Evolutionary conservation across 148 eudicot species (phyloP), one percentile per base, ranked within the genome.

Genomic region (Dianthus caryophyllus): DNA sequence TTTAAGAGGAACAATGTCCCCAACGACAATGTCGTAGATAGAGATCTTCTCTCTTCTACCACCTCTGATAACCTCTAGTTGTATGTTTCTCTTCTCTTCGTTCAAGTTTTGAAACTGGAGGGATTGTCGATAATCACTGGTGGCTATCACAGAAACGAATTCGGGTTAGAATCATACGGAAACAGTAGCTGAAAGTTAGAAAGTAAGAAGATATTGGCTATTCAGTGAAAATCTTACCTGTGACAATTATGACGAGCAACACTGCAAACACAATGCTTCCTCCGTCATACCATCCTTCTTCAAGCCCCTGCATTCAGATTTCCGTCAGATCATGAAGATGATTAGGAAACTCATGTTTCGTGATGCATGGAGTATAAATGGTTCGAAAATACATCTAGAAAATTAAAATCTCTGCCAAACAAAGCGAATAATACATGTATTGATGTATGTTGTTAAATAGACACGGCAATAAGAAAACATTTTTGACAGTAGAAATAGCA

Each of bases 241-340:
- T 92, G 61, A 85, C 94, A 76, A 82, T 30, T 50, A 92, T 85
- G 49, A 92, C 98, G 65, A 92, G 91, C 72, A 89, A 67, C 68
- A 92, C 98, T 50, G 98, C 98, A 69, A 92, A 83, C n/a, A 83
- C 71, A 64, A 92, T 92, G 81, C 98, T 89, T 77, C 94, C 96
- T n/a, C 98, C 96, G 75, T 92, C 98, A 70, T 85, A 84, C 98
- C 98, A 92, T 70, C 98, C 96, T 73, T 89, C 85, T 74, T 74
- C 16, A 12, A 83, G 57, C 62, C 98, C 96, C 98, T 92, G 69
- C 41, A 36, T 41, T 44, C 68, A 67, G 15, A 61, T 60, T 29
- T 73, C 25, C 9, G 52, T 54, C 29, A 65, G 20, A n/a, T n/a
- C n/a, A n/a, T n/a, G n/a, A n/a, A n/a, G n/a, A n/a, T n/a, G n/a